Percentiles rank a stretch among this genome's conserved stretches.
phyloP scores from a whole-genome alignment of 192 early-diverging fungal genomes.

The Coemansia aciculifera region DNA sequence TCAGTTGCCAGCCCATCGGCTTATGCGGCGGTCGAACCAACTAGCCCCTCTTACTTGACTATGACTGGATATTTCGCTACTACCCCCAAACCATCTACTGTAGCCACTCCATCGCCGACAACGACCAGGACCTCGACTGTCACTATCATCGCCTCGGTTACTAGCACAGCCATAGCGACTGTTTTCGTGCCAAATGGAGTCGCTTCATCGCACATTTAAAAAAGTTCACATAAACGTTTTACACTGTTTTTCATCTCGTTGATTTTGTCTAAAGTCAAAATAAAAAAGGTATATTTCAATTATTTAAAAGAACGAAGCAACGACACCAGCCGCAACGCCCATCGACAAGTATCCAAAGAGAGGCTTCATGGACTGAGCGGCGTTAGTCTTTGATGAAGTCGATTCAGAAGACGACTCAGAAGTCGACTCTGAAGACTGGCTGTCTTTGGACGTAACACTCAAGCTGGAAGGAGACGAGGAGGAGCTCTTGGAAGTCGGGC shows the following conservation, averaged over 20 bases:
- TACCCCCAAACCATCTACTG: not conserved
- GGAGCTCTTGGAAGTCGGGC: not conserved
- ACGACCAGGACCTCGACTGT: slow-evolving; percentile 5
- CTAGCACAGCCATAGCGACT: not conserved
- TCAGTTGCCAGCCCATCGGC: not conserved
- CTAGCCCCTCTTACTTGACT: not conserved
- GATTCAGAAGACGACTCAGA: not conserved
- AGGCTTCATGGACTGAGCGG: not conserved
- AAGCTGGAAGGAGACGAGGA: not conserved
- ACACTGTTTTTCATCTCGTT: not conserved
- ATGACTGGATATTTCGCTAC: not conserved
- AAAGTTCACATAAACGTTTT: not conserved
- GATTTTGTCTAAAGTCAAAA: not conserved
- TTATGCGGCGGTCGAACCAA: not conserved
- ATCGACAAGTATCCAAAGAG: not conserved
- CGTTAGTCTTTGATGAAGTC: not conserved
- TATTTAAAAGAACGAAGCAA: not conserved
- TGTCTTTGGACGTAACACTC: not conserved
- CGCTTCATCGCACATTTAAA: not conserved
- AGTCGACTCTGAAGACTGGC: not conserved
- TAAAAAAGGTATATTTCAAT: not conserved
- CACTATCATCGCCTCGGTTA: not conserved
- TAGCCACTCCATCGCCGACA: not conserved
- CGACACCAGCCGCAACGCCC: not conserved
- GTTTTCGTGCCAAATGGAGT: not conserved